Evolutionary conservation across 208 protist genomes (phyloP), one percentile per base, ranked within the genome.

Genomic region (Trypanosoma conorhini): DNA sequence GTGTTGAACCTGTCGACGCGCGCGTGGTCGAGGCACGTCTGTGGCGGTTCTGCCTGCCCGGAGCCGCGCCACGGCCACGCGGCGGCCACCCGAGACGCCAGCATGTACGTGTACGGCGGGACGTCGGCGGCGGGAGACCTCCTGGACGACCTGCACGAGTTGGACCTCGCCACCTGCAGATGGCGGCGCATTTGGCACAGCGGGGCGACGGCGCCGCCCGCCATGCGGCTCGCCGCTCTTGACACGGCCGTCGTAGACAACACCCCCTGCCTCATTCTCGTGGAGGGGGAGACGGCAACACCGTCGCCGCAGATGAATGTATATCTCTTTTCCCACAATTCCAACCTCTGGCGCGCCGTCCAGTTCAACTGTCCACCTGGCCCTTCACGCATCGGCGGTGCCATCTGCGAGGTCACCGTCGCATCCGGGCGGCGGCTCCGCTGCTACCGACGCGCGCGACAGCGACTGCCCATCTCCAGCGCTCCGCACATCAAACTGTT

Each of bases 21-120:
- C 26, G 70, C 74, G 62, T 93, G 84, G 87, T 42, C 62, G 24
- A 67, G 31, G 67, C 75, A 67, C 38, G 81, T 71, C 33, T 82
- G 78, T 70, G n/a, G 46, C 26, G 60, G 51, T 13, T 63, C 61
- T 58, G 69, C 75, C 15, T 68, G 69, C 15, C 87, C 87, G 3
- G 74, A 59, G 19, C 80, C 87, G 33, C 82, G 87, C 31, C 85
- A 89, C 76, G 87, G 85, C 13, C 87, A 88, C 70, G 75, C 76
- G 17, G 77, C 80, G 4, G 72, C 77, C 24, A 69, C 30, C 46
- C 59, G 48, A 64, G 73, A 60, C 17, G 52, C 9, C 40, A 50
- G 15, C n/a, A 58, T 28, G 67, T 72, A 46, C 46, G 64, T 72
- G 44, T 72, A 56, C 38, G 67, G 67, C 19, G 67, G 67, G 22